Percentiles rank a stretch among this genome's conserved stretches.
Conservation (phyloP, 2,329 filamentous ascomycete genomes). For the Talaromyces sp. region DNA sequence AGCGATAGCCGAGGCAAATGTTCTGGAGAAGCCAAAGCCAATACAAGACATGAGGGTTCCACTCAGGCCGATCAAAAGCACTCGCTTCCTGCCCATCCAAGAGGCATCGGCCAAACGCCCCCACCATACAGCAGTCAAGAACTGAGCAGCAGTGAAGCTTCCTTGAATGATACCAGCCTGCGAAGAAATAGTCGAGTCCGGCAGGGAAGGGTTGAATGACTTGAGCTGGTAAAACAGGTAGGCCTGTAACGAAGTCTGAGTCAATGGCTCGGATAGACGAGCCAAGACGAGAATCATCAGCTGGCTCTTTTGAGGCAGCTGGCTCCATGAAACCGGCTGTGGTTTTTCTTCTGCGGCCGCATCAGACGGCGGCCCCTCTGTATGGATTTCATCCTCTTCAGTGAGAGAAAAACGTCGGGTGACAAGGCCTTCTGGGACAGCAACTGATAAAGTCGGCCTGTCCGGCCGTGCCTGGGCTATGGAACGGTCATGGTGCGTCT, state of each 20-base stretch:
- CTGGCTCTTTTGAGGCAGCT: conserved; percentile 72
- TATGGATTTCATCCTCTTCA: conserved; percentile 6
- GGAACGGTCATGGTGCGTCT: neutral
- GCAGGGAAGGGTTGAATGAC: conserved; percentile 61
- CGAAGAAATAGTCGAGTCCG: conserved; percentile 63
- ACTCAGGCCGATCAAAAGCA: conserved; percentile 69
- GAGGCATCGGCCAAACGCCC: conserved; percentile 65
- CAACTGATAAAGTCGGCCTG: neutral
- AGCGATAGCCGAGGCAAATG: conserved; percentile 58
- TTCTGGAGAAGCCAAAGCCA: conserved; percentile 65
- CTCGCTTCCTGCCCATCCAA: conserved; percentile 67
- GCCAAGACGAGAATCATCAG: conserved; percentile 72
- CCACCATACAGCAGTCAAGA: conserved; percentile 78
- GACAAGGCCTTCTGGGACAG: neutral
- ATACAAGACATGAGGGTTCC: conserved; percentile 64
- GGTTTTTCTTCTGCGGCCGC: conserved; percentile 3
- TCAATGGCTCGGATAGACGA: conserved; percentile 75
- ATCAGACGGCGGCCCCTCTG: neutral
- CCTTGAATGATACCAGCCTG: conserved; percentile 76
- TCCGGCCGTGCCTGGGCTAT: neutral
- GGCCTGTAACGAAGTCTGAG: conserved; percentile 70
- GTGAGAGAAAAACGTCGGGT: conserved; percentile 5
- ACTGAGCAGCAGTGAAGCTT: conserved; percentile 77
- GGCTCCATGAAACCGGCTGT: conserved; percentile 58
- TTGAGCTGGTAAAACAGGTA: conserved; percentile 89